Base-by-base conservation (phyloP, 805 yeast species). In the Hyphopichia homilentoma region DNA sequence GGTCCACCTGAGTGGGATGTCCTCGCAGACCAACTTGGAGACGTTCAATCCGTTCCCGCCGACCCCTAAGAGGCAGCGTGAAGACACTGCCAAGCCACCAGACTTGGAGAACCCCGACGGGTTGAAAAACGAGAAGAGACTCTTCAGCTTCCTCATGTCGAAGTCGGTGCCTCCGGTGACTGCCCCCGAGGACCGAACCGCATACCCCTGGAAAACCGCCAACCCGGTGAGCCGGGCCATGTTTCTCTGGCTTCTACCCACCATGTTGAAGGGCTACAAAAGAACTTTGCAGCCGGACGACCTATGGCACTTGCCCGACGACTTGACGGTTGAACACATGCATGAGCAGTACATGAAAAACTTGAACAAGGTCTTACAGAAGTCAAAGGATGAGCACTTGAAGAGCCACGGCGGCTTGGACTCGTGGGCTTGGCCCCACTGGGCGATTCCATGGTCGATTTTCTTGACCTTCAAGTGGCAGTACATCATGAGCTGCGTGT, bases 161-260 rank as follows among this genome's bases (percentile, higher is more conserved):
- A 73, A 64, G 25, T 55, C 63, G 17, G 66, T 76, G 0, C 79
- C 81, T 0, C 71, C 72, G 1, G 48, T 79, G 3, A 78, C 80
- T 1, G 21, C 45, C 5, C 68, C 63, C 5, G 75, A 71, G 7
- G 84, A 79, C 38, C 57, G 84, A 35, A 52, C 46, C 15, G 46
- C 53, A 1, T 78, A 65, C 40, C 82, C 81, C 1, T 64, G 77
- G 61, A 57, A 55, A 27, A 30, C 21, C 4, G 39, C 51, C 8
- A 74, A 70, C 39, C 32, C 50, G 2, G n/a, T 77, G 2, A 67
- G 62, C 8, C 56, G 70, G 38, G 41, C 67, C 17, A 45, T 62
- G 4, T 65, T 65, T 39, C 50, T 47, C 48, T 66, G 73, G 72
- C 40, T 65, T 27, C 48, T 53, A 49, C 70, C 70, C 11, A 47